A percentile compares a stretch with the other conserved stretches of the same genome.
These are phyloP conservation scores for Penicillium thymicola DNA, from an alignment of 2,329 filamentous ascomycete species.

Conservation along the genomic window DNA sequence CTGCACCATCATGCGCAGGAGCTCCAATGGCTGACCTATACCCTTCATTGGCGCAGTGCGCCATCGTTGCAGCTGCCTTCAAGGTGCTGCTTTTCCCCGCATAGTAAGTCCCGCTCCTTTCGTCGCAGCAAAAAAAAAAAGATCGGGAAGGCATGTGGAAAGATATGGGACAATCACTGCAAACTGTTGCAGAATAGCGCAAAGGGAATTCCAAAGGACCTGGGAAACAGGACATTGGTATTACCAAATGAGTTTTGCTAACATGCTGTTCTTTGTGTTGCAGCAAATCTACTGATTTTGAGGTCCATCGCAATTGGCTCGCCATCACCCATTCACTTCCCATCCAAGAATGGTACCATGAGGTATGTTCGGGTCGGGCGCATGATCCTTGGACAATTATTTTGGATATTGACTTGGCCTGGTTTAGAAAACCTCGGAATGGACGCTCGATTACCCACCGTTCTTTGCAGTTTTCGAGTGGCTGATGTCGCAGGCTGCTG, in stretches of 20 bases:
- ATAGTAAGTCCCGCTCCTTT: conserved; percentile 14
- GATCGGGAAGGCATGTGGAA: background rate
- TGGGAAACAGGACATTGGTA: background rate
- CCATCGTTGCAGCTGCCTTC: conserved; percentile 18
- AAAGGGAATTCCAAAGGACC: fast-evolving
- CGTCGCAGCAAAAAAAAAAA: background rate
- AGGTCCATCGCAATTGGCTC: conserved; percentile 98
- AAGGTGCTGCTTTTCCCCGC: conserved; percentile 22
- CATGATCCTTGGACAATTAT: background rate
- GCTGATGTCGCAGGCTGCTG: conserved; percentile 77
- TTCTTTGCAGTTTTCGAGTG: conserved; percentile 99
- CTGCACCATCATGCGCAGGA: conserved; percentile 24
- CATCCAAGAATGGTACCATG: conserved; percentile 88
- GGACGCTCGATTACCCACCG: conserved; percentile 97
- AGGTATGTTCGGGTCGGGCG: conserved; percentile 49
- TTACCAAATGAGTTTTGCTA: background rate
- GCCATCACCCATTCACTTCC: conserved; percentile 90
- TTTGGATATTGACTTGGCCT: conserved; percentile 1
- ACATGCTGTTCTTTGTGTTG: conserved; percentile 7
- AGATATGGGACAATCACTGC: background rate
- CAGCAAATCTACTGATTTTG: conserved; percentile 98
- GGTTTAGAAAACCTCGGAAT: conserved; percentile 84
- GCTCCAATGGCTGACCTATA: conserved; percentile 70
- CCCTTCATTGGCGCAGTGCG: conserved; percentile 55
- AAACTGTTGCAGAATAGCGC: background rate